Percentiles rank a stretch among this genome's conserved stretches.
phyloP scores from a whole-genome alignment of 306 rosid genomes.

The Citrullus amarus region DNA sequence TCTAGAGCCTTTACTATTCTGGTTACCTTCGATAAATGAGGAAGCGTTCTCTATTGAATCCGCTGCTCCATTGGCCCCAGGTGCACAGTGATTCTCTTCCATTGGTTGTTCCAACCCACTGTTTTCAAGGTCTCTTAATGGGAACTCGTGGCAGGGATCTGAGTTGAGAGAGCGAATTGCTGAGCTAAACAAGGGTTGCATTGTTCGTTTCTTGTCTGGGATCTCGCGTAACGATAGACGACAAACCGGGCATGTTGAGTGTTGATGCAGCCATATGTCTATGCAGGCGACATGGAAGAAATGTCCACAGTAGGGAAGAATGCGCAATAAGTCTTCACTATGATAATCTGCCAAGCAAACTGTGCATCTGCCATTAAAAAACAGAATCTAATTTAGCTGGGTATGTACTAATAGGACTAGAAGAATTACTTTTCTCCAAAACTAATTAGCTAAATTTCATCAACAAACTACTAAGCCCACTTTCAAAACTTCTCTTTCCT shows the following conservation, averaged over 20 bases:
- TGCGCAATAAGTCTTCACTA: conserved; percentile 58
- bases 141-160: conserved; percentile 28
- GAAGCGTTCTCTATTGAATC: conserved; percentile 30
- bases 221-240: conserved; percentile 54
- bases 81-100: conserved; percentile 30
- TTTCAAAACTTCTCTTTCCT: background rate
- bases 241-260: conserved; percentile 87
- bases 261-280: conserved; percentile 90
- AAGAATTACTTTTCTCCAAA: background rate
- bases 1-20: conserved; percentile 32
- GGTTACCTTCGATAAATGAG: conserved; percentile 25
- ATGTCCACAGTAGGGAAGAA: conserved; percentile 85
- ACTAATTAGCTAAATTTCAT: background rate
- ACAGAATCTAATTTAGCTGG: conserved; percentile 16
- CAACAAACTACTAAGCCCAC: background rate
- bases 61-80: conserved; percentile 31
- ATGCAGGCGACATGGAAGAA: conserved; percentile 80
- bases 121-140: conserved; percentile 25
- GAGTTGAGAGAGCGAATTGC: conserved; percentile 42
- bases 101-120: conserved; percentile 28
- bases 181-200: conserved; percentile 68
- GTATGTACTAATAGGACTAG: background rate
- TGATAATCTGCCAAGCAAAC: conserved; percentile 78
- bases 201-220: conserved; percentile 35
- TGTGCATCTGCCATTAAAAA: conserved; percentile 45